Percentiles rank a stretch among this genome's conserved stretches.
phyloP scores from a whole-genome alignment of 2,329 filamentous ascomycete species.

The Verticillium nonalfalfae region DNA sequence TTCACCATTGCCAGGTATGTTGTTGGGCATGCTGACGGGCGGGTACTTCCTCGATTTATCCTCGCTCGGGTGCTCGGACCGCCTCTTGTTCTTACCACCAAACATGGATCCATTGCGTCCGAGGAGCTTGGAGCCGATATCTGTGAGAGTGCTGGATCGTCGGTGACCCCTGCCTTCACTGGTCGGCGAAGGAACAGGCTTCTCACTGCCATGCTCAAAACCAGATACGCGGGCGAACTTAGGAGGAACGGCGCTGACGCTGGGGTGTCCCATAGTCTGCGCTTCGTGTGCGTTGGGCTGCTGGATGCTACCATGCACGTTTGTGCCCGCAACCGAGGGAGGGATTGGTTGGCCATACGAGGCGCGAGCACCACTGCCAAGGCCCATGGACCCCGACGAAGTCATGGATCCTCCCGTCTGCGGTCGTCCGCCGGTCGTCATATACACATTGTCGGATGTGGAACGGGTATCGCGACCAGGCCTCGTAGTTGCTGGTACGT shows the following conservation, averaged over 20 bases:
- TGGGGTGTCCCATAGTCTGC: conserved; percentile 54
- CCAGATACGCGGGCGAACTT: conserved; percentile 55
- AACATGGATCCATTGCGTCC: conserved; percentile 79
- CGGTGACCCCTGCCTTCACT: conserved; percentile 51
- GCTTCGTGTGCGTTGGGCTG: conserved; percentile 65
- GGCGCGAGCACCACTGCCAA: conserved; percentile 44
- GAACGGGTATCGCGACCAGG: conserved; percentile 45
- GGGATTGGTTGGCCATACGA: conserved; percentile 86
- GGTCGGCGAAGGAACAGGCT: conserved; percentile 7
- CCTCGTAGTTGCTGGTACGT: conserved; percentile 28
- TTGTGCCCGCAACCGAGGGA: conserved; percentile 81
- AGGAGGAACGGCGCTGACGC: conserved; percentile 47
- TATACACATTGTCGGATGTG: conserved; percentile 46
- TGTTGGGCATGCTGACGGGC: conserved; percentile 82
- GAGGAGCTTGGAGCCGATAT: conserved; percentile 77
- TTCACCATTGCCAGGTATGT: conserved; percentile 50
- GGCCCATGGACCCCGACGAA: conserved; percentile 60
- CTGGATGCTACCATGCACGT: conserved; percentile 82
- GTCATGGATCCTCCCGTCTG: conserved; percentile 77
- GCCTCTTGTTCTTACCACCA: conserved; percentile 45
- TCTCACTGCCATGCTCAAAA: conserved; percentile 37
- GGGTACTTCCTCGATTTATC: conserved; percentile 72
- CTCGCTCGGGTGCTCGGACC: conserved; percentile 20
- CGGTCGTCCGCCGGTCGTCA: conserved; percentile 53
- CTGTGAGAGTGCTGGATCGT: conserved; percentile 70